phyloP scores from a whole-genome alignment of 768 basidiomycete species.

The Cubamyces lactineus region DNA sequence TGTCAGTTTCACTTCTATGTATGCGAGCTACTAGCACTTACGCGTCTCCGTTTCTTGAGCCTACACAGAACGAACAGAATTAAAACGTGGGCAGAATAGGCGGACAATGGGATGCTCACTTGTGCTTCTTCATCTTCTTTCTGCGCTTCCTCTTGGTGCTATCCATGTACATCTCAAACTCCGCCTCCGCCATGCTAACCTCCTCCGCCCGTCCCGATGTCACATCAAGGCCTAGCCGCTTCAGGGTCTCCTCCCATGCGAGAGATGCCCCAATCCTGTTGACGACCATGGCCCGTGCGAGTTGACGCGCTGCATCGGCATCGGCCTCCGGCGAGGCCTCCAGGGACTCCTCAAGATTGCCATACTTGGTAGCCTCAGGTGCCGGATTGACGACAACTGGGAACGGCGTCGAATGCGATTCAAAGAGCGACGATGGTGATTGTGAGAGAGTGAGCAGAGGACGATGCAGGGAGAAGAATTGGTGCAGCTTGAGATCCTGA shows the following conservation, averaged over 20 bases:
- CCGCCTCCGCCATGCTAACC: constrained; percentile 59
- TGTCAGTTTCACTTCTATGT: not conserved
- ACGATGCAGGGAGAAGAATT: constrained; percentile 83
- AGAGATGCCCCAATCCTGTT: constrained; percentile 61
- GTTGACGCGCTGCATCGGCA: constrained; percentile 76
- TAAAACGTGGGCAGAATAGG: constrained; percentile 12
- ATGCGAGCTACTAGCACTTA: constrained; percentile 38
- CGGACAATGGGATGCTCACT: constrained; percentile 55
- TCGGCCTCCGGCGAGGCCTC: constrained; percentile 69
- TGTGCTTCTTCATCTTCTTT: constrained; percentile 98
- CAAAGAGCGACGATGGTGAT: constrained; percentile 60
- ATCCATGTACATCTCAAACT: constrained; percentile 71
- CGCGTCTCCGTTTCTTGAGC: constrained; percentile 89
- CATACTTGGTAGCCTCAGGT: constrained; percentile 28
- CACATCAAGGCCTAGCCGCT: constrained; percentile 62
- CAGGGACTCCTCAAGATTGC: constrained; percentile 45
- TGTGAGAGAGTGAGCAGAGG: constrained; percentile 73
- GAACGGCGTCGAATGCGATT: constrained; percentile 31
- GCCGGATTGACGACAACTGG: constrained; percentile 13
- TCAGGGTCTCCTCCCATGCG: constrained; percentile 71
- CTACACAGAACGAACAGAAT: constrained; percentile 40
- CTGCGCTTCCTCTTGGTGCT: constrained; percentile 83
- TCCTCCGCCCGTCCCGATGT: constrained; percentile 54
- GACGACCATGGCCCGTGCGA: constrained; percentile 75
- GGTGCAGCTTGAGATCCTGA: constrained; percentile 78